Base-by-base conservation (phyloP, 495 filamentous ascomycete species). In the Penicillium parvum region DNA sequence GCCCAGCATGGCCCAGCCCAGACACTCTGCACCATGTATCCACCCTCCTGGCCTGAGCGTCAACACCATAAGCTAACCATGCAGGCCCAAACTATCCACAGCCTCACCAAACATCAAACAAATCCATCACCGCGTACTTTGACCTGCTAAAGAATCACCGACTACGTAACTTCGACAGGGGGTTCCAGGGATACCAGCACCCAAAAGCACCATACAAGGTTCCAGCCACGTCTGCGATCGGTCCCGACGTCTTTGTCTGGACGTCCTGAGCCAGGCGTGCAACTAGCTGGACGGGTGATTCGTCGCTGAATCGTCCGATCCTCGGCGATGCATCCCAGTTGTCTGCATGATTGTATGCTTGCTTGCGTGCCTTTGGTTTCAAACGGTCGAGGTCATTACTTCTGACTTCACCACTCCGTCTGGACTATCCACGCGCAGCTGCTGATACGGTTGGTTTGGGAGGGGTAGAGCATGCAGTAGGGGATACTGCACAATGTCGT, bases 261-360 rank as follows among this genome's bases (percentile, higher is more conserved):
- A n/a, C n/a, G n/a, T n/a, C n/a, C n/a, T n/a, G n/a, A n/a, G n/a
- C 40, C 43, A 35, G 51, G 47, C 37, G 43, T 54, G 50, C 40
- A 16, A 55, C 40, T 42, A 43, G 38, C 12, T 18, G 36, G 20
- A 18, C 27, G 44, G 26, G 20, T 49, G 47, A 53, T 55, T 55
- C 41, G 44, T 42, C 18, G 30, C 33, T 3, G 4, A 32, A 40
- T 36, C 36, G 40, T 49, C 52, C 55, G 55, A 41, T 44, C 21
- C 36, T 58, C 51, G 55, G 52, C 51, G 48, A 43, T 52, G 46
- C 38, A n/a, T n/a, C n/a, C n/a, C n/a, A n/a, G n/a, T n/a, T n/a
- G n/a, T n/a, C n/a, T n/a, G n/a, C n/a, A n/a, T n/a, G 45, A 23
- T 18, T 11, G 25, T 6, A 15, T n/a, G 19, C 21, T 16, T 23